Base-by-base conservation (phyloP, 2,329 filamentous ascomycete genomes). In the Diplocarpon mali region DNA sequence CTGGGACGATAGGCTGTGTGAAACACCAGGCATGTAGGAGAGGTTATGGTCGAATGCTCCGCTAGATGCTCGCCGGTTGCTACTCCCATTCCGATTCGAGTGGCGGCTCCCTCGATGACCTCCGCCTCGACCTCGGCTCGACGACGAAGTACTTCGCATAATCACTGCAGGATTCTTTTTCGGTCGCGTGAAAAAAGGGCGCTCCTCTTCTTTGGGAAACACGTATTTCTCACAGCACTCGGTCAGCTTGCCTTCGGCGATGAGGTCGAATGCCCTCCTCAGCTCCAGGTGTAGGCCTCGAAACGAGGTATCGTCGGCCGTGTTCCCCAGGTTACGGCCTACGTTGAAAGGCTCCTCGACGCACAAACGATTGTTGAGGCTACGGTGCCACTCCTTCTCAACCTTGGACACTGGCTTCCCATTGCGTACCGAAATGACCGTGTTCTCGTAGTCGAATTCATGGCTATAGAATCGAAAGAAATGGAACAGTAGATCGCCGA, bases 311-410 rank as follows among this genome's bases (percentile, higher is more conserved):
- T 95, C 89, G 61, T 98, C 92, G 8, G 88, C 92, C 2, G 92
- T 96, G 57, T 98, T 98, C 35, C 89, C 92, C 37, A 98, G 71
- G 62, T 98, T 98, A 35, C 92, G 78, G 30, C 75, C 73, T 3
- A 75, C 83, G 58, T 95, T 98, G 70, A 98, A 98, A 0, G 92
- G 92, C 63, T 98, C 92, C 62, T 98, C 92, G 10, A 98, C 86
- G 61, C 90, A 95, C 28, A 98, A 73, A 51, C 84, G 79, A 58
- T 94, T 92, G 58, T 89, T 88, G 46, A 82, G 69, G 30, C 76
- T 72, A 40, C 84, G 72, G 58, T 89, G 78, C 92, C 92, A 96
- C 20, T 81, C 81, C 69, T 96, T 96, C 46, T 87, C 86, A 50
- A 78, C 73, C 62, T 95, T 90, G 8, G 81, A 80, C 45, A 94